Base-by-base conservation (phyloP, 257 asterid genomes). In the Solanum microdontum region DNA sequence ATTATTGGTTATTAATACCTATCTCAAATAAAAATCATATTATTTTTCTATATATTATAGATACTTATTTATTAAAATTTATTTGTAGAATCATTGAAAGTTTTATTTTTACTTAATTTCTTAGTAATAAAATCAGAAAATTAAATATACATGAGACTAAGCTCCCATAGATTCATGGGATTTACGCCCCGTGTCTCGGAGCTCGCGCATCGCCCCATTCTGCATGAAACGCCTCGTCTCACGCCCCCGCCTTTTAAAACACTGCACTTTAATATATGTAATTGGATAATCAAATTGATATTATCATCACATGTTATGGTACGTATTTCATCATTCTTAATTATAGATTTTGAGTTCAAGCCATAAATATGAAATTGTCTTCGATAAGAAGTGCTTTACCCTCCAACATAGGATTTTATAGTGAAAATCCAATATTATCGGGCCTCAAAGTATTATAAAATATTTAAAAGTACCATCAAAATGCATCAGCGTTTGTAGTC, bases 401-500 rank as follows among this genome's bases (percentile, higher is more conserved):
- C 24, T 55, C 24, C n/a, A 7, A 19, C 24, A 17, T 51, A 17
- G 62, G 9, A 51, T 51, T 51, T 51, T 45, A 4, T 48, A 13
- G 8, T 13, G 60, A 51, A 15, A 51, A 51, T 51, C 8, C 23
- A 15, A 51, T 2, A 17, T 55, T 17, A 55, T 55, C 64, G 4
- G 11, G 24, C 4, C 64, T 55, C 24, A 19, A 1, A 17, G 2
- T 1, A 48, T 4, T 39, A 39, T 39, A 39, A 39, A 39, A 0
- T 2, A 39, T 39, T 37, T 39, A 39, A 39, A 39, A 9, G 43
- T 6, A 7, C 62, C 8, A 2, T 2, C 0, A 1, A 2, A 0
- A 0, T 0, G 10, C 9, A 19, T 1, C 14, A 39, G 6, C 66
- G 94, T 95, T 87, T 95, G 95, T 94, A 95, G 98, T 94, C 98